Evolutionary conservation across 164 flowering plant genomes (phyloP), one percentile per base, ranked within the genome.

Genomic region (Macadamia integrifolia): DNA sequence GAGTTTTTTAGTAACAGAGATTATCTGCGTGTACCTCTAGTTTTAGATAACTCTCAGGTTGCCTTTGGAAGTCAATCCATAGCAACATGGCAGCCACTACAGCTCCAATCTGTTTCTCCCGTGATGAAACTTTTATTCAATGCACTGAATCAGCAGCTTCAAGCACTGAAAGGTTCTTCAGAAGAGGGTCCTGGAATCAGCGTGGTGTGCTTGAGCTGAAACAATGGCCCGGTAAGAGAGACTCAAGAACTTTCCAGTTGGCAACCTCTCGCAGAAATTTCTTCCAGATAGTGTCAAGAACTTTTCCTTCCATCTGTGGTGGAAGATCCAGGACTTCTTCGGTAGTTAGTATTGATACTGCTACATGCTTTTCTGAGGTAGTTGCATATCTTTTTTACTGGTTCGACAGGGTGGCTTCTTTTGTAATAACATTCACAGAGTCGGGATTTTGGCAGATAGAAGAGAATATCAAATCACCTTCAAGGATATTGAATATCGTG

Each of bases 81-180:
- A 58, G 35, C 65, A 60, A 62, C 48, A 84, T 84, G 90, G 80
- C 81, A 61, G 68, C 82, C 59, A 69, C 79, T 66, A 76, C 78
- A 52, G 72, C 59, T 40, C 69, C 81, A 5, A 65, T 63, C 28
- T 66, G 69, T 65, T 72, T 82, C 42, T 72, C 74, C 59, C 68
- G 35, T 64, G 75, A 65, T 30, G 75, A 71, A 62, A 72, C 67
- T 61, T 52, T 48, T 35, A 32, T 64, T 53, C 43, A 76, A 60
- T 70, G 76, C 55, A 48, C 42, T 5, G 62, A 74, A 64, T 72
- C 67, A 6, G 64, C 60, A 61, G 58, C 70, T 67, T 50, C 70
- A 58, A 65, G 49, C 59, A 59, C 17, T 8, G 65, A 62, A 67
- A 71, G 43, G 53, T 64, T 72, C 65, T 58, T 44, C 42, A 62